phyloP scores from a whole-genome alignment of 176 grass and related monocot genomes.

The Elymus sibiricus region DNA sequence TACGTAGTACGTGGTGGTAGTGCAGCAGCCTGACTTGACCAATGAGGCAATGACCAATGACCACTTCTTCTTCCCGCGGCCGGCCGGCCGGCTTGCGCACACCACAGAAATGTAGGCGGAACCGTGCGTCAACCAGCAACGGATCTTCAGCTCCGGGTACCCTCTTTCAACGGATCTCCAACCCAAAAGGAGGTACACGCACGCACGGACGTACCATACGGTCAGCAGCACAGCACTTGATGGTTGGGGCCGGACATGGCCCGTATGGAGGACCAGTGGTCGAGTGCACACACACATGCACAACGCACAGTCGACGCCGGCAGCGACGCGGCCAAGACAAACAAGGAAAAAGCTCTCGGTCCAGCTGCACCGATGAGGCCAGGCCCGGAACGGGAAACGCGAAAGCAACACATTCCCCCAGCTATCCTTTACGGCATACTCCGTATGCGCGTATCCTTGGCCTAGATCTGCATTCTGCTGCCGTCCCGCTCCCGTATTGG shows the following conservation, averaged over 20 bases:
- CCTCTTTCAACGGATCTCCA: neutral
- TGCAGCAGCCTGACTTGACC: neutral
- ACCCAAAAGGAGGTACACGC: neutral
- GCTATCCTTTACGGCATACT: neutral
- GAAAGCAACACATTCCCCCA: constrained; percentile 10
- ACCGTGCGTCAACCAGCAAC: neutral
- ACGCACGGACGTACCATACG: neutral
- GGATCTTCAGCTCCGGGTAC: neutral
- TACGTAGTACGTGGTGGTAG: too few species aligned
- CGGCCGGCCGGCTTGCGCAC: neutral
- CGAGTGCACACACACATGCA: neutral
- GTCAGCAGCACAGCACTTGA: neutral
- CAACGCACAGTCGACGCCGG: neutral
- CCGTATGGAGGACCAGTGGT: neutral
- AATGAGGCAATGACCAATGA: too few species aligned
- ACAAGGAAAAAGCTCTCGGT: neutral
- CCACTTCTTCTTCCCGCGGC: neutral
- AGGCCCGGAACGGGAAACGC: constrained; percentile 13
- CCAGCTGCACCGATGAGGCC: neutral
- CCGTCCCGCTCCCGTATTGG: neutral
- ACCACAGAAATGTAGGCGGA: neutral
- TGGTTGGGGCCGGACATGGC: neutral
- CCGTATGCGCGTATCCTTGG: neutral
- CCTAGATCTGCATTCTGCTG: constrained; percentile 16
- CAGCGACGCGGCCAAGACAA: neutral